Conservation (phyloP, 192 early-diverging fungal genomes). For the Gonapodya prolifera region DNA sequence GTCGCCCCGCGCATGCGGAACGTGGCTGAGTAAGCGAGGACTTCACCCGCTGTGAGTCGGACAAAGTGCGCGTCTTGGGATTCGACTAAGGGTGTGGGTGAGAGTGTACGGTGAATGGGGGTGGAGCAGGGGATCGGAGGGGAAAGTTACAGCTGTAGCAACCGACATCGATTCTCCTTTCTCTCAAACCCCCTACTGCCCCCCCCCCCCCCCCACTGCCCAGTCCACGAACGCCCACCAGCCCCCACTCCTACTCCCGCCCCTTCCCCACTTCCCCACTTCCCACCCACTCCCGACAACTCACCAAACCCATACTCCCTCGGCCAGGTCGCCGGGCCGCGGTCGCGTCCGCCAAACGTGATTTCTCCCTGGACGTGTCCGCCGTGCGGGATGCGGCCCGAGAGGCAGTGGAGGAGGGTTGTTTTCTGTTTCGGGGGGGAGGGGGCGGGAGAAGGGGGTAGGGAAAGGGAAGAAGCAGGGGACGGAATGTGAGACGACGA, state of each 20-base stretch:
- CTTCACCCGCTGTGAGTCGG: background rate
- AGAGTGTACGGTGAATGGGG: background rate
- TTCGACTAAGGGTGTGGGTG: background rate
- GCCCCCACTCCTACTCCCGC: background rate
- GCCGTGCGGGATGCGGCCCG: background rate
- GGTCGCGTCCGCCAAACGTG: background rate
- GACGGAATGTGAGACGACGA: too few species aligned
- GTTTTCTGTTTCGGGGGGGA: too few species aligned
- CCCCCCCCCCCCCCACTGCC: background rate
- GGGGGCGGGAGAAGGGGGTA: too few species aligned
- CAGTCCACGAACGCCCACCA: background rate
- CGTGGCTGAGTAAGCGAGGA: background rate
- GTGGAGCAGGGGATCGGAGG: background rate
- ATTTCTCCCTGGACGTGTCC: background rate
- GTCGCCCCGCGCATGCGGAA: background rate
- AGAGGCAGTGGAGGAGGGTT: background rate
- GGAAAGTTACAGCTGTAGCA: background rate
- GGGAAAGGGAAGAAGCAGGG: too few species aligned
- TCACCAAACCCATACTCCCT: background rate
- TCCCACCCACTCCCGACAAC: too few species aligned
- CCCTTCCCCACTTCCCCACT: background rate
- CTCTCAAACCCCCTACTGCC: background rate
- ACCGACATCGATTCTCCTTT: background rate
- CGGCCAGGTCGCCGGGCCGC: background rate
- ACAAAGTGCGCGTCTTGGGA: background rate